phyloP scores from a whole-genome alignment of 2,329 filamentous ascomycete genomes.

The Talaromyces amestolkiae region DNA sequence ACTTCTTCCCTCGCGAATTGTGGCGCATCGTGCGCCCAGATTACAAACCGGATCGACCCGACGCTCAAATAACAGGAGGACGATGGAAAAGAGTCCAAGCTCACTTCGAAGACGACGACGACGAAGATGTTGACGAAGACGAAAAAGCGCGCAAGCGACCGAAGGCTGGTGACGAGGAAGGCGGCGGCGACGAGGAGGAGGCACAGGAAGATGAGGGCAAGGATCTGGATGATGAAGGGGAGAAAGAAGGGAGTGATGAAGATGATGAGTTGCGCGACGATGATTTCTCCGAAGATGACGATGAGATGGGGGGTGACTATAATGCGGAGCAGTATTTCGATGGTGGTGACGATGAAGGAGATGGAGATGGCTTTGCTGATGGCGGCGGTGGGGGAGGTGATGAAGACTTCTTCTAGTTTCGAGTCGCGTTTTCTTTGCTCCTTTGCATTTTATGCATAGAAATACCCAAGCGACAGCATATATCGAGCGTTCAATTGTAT shows the following conservation, averaged over 20 bases:
- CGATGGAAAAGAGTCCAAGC: constrained; percentile 29
- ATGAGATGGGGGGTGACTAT: constrained; percentile 60
- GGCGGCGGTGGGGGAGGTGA: constrained; percentile 54
- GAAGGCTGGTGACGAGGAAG: constrained; percentile 33
- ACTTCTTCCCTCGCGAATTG: constrained; percentile 59
- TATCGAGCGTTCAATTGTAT: background rate
- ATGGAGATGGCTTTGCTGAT: constrained; percentile 56
- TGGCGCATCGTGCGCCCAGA: constrained; percentile 54
- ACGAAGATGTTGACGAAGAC: constrained; percentile 34
- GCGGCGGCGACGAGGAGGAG: constrained; percentile 29
- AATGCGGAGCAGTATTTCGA: constrained; percentile 65
- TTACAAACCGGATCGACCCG: constrained; percentile 36
- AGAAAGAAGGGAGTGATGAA: constrained; percentile 46
- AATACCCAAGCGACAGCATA: constrained; percentile 18
- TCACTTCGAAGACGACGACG: constrained; percentile 48
- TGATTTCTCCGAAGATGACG: constrained; percentile 60
- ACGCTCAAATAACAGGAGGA: constrained; percentile 30
- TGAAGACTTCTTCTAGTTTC: constrained; percentile 39
- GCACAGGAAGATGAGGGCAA: constrained; percentile 21
- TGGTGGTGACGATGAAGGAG: constrained; percentile 54
- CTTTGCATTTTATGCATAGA: background rate
- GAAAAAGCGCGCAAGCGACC: constrained; percentile 34
- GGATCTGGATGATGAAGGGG: constrained; percentile 44
- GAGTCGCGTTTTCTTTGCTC: constrained; percentile 30
- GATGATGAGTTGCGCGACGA: constrained; percentile 57